Evolutionary conservation across 2,329 filamentous ascomycete species (phyloP).

Genomic region (Rutstroemia sp.): DNA sequence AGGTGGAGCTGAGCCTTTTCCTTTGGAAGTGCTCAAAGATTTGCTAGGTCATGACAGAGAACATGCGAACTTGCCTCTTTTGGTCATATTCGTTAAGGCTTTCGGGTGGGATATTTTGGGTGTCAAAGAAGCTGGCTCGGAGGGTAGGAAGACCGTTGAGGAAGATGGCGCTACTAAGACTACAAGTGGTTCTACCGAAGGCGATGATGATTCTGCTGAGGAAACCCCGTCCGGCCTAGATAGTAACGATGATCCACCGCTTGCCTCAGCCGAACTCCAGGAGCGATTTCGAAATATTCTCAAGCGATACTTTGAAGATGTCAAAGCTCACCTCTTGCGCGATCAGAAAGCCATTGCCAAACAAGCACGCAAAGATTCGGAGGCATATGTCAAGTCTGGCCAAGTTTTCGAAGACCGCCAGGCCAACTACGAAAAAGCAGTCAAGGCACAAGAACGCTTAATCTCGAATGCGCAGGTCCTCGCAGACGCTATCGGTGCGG

Average conservation of each 20-base stretch:
- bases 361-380: conserved; percentile 90
- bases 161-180: conserved; percentile 65
- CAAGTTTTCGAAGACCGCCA: conserved; percentile 98
- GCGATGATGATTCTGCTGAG: conserved; percentile 32
- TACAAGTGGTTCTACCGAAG: conserved; percentile 34
- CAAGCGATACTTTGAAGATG: conserved; percentile 83
- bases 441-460: conserved; percentile 87
- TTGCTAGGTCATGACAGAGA: conserved; percentile 89
- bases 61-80: conserved; percentile 80
- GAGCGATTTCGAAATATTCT: conserved; percentile 82
- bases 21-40: conserved; percentile 95
- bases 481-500: conserved; percentile 77
- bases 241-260: conserved; percentile 57
- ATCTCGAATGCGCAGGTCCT: conserved; percentile 85
- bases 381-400: conserved; percentile 96
- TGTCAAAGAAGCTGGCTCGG: conserved; percentile 60
- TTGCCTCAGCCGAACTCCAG: conserved; percentile 69
- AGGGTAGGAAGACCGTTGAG: conserved; percentile 76
- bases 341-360: conserved; percentile 83
- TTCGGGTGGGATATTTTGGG: conserved; percentile 95
- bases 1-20: conserved; percentile 80
- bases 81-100: conserved; percentile 91
- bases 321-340: conserved; percentile 79
- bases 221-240: conserved; percentile 40
- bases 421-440: conserved; percentile 87